Percentiles rank a stretch among this genome's conserved stretches.
Evolutionary conservation across 2,329 filamentous ascomycete species (phyloP).

Genomic region (Endoconidiophora polonica): DNA sequence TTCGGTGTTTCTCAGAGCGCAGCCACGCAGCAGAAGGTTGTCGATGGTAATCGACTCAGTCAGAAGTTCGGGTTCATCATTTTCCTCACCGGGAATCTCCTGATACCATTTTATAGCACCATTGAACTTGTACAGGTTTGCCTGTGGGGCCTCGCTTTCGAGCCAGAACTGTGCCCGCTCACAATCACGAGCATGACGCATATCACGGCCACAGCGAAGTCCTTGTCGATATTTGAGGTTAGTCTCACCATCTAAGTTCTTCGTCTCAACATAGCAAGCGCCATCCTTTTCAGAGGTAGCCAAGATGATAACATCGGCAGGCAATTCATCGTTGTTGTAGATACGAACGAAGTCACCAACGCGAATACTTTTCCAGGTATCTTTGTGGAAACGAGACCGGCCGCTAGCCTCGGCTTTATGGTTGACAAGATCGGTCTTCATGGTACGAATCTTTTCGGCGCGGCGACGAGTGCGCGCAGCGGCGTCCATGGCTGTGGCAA

Average conservation of each 20-base stretch:
- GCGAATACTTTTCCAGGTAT: conserved; percentile 86
- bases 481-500: conserved; percentile 34
- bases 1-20: conserved; percentile 85
- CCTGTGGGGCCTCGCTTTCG: conserved; percentile 79
- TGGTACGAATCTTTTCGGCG: conserved; percentile 24
- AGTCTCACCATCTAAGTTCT: conserved; percentile 94
- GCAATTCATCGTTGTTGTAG: conserved; percentile 90
- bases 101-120: conserved; percentile 81
- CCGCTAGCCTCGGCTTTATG: conserved; percentile 46
- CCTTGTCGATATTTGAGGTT: conserved; percentile 92
- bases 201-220: conserved; percentile 62
- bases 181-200: conserved; percentile 84
- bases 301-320: conserved; percentile 80
- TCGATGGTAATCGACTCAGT: conserved; percentile 87
- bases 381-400: conserved; percentile 74
- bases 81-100: conserved; percentile 42
- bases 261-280: conserved; percentile 93
- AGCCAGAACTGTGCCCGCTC: conserved; percentile 75
- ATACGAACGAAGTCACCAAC: conserved; percentile 94
- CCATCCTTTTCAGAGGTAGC: conserved; percentile 89
- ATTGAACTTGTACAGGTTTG: conserved; percentile 91
- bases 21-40: conserved; percentile 84
- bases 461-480: conserved; percentile 18
- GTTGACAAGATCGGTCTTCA: conserved; percentile 52
- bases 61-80: conserved; percentile 56